Evolutionary conservation across 2,329 filamentous ascomycete genomes (phyloP).

Genomic region (Tolypocladium cylindrosporum): DNA sequence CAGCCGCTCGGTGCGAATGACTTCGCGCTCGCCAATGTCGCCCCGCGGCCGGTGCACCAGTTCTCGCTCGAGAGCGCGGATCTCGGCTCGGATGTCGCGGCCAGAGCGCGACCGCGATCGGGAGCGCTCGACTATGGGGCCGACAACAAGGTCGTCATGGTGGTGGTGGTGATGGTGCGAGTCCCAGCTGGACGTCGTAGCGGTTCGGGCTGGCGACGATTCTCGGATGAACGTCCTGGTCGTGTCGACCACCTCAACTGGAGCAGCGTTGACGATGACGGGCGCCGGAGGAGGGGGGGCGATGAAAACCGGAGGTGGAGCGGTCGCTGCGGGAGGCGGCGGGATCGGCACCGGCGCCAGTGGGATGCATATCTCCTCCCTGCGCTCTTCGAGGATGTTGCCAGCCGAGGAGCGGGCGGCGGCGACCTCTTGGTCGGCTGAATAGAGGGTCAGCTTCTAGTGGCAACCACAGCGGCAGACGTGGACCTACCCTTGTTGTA

Average conservation of each 20-base stretch:
- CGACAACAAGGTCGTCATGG: slow-evolving; percentile 15
- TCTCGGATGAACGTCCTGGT: slow-evolving; percentile 40
- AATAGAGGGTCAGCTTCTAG: not conserved
- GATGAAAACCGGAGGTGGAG: not conserved
- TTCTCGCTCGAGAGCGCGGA: slow-evolving; percentile 54
- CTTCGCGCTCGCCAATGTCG: slow-evolving; percentile 33
- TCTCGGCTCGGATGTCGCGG: slow-evolving; percentile 62
- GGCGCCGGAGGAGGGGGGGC: slow-evolving; percentile 22
- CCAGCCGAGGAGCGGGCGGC: slow-evolving; percentile 36
- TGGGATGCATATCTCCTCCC: slow-evolving; percentile 27
- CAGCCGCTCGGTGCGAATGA: slow-evolving; percentile 46
- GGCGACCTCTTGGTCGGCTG: slow-evolving; percentile 34
- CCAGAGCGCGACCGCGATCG: slow-evolving; percentile 37
- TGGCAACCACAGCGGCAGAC: not conserved
- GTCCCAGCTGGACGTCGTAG: slow-evolving; percentile 24
- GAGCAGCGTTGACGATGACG: slow-evolving; percentile 17
- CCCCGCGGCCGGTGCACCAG: slow-evolving; percentile 24
- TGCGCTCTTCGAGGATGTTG: slow-evolving; percentile 37
- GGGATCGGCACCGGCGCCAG: slow-evolving; percentile 11
- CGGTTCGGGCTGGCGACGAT: slow-evolving; percentile 34
- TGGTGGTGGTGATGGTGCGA: slow-evolving; percentile 18
- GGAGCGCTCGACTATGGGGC: slow-evolving; percentile 26
- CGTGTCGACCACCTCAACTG: slow-evolving; percentile 32
- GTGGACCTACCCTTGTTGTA: slow-evolving; percentile 48
- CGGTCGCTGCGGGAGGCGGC: slow-evolving; percentile 14